These are phyloP conservation scores for Phanerochaete carnosa DNA, from an alignment of 768 basidiomycete genomes.

Conservation along the genomic window DNA sequence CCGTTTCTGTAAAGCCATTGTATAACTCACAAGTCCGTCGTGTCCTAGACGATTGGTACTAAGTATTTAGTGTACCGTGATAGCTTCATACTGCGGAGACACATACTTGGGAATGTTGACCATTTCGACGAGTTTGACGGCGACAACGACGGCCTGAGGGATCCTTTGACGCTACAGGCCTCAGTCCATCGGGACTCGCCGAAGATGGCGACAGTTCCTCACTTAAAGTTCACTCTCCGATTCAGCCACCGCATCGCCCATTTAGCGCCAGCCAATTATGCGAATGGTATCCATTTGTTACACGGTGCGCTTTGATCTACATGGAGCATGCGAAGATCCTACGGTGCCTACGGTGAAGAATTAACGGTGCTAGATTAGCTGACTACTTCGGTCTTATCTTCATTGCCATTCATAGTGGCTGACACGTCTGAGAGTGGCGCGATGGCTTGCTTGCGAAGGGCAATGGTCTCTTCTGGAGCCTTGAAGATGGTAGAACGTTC, in stretches of 20 bases:
- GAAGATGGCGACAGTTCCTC: constrained; percentile 23
- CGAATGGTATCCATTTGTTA: not conserved
- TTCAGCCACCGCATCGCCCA: constrained; percentile 16
- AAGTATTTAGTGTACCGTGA: constrained; percentile 16
- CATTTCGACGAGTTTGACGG: constrained; percentile 54
- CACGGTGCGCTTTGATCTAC: not conserved
- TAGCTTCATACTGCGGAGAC: not conserved
- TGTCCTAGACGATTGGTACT: constrained; percentile 49
- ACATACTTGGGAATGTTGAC: constrained; percentile 93
- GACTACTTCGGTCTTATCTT: constrained; percentile 2
- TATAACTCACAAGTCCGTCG: constrained; percentile 88
- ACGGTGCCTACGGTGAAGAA: not conserved
- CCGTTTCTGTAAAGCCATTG: not conserved
- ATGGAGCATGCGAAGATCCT: not conserved
- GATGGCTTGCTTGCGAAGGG: constrained; percentile 27
- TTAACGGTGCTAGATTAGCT: not conserved
- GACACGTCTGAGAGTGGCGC: constrained; percentile 1
- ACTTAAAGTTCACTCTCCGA: constrained; percentile 25
- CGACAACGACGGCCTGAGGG: constrained; percentile 24
- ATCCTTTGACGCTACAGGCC: constrained; percentile 20
- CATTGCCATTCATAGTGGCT: constrained; percentile 1
- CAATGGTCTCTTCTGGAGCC: constrained; percentile 44
- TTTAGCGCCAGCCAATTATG: not conserved
- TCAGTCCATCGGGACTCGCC: constrained; percentile 16
- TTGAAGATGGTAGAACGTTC: constrained; percentile 67